A percentile compares a stretch with the other conserved stretches of the same genome.
Evolutionary conservation across 345 rosid species (phyloP).

Genomic region (Viola odorata): DNA sequence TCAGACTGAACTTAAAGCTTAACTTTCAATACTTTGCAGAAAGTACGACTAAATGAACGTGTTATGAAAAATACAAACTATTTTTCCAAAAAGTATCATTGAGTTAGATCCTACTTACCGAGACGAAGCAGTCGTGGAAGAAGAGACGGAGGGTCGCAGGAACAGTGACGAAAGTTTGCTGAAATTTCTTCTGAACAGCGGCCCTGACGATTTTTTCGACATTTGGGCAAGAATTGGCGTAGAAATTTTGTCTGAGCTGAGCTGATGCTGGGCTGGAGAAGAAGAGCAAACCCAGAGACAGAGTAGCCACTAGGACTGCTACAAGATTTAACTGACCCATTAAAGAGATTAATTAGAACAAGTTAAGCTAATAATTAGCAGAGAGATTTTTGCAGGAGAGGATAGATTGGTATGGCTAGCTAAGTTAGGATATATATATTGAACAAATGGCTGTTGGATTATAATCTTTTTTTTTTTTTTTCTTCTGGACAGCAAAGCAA

Average conservation of each 20-base stretch:
- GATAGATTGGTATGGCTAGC: no score
- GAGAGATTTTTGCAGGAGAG: no score
- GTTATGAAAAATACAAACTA: background rate
- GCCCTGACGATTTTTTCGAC: conserved; percentile 51
- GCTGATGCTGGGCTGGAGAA: conserved; percentile 3
- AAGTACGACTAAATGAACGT: background rate
- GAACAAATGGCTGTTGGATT: no score
- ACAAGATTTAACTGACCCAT: background rate
- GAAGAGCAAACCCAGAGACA: background rate
- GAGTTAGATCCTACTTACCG: no score
- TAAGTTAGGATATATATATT: no score
- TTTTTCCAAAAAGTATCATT: no score
- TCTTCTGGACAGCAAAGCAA: no score
- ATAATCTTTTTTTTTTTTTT: no score
- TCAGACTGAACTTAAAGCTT: background rate
- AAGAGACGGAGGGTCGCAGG: conserved; percentile 54
- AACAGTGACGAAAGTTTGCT: conserved; percentile 57
- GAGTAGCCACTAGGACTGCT: background rate
- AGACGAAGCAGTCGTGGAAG: conserved; percentile 63
- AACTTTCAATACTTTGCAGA: background rate
- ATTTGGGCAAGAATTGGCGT: conserved; percentile 44
- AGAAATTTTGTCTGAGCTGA: conserved; percentile 36
- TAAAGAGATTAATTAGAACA: background rate
- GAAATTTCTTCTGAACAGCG: conserved; percentile 46
- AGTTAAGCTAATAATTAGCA: background rate